Base-by-base conservation (phyloP, 1,284 basidiomycete species). In the Cryptococcus jaspeensis region DNA sequence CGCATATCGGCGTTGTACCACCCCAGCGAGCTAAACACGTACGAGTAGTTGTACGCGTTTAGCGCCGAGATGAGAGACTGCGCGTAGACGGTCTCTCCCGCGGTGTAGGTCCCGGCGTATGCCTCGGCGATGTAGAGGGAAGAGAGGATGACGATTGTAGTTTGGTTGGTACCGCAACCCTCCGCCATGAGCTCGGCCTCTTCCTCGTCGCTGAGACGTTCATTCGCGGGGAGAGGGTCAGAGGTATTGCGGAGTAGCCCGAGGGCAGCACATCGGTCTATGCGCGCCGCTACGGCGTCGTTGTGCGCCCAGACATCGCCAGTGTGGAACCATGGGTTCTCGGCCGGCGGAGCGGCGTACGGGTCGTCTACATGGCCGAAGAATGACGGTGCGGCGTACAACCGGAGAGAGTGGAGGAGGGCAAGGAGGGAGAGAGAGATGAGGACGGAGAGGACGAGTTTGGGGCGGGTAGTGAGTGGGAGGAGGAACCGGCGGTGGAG, bases 11-110 rank as follows among this genome's bases (percentile, higher is more conserved):
- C 32, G 49, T 73, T 71, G 39, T 54, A 66, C 69, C 69, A 71
- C 36, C 69, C 70, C 1, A 68, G 55, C 23, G 59, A 64, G 20
- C 56, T 58, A 48, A 72, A 73, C 15, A 74, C 60, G 52, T 69
- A 73, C 2, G 67, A 56, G 55, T 76, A 76, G 13, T 63, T 61
- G 43, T 64, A 51, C 15, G 63, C 63, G 32, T 73, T 67, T 16
- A 76, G 58, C 5, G 70, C 62, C n/a, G 61, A 63, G n/a, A 76
- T 71, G 45, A 69, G 55, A 20, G 62, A 65, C 60, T 71, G 66
- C 7, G 72, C 71, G 53, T 70, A 73, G 15, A 74, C 62, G 9
- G 61, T 50, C 43, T 74, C 72, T 18, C 71, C 71, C 12, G 70
- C 56, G n/a, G 60, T 63, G 2, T 58, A 55, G 1, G 56, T 53